phyloP scores from a whole-genome alignment of 371 early-diverging fungal species.

The Fennellomyces sp. region DNA sequence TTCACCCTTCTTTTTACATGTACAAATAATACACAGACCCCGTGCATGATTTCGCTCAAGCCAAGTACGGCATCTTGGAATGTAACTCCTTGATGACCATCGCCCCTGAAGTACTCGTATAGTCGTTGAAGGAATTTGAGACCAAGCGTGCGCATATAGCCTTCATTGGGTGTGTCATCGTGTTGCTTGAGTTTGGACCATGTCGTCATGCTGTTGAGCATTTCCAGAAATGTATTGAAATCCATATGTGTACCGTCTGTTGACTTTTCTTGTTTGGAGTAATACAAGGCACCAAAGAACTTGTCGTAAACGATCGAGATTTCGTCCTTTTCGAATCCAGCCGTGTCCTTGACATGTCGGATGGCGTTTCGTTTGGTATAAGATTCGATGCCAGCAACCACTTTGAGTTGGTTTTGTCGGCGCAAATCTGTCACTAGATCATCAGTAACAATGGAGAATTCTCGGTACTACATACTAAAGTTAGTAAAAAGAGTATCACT shows the following conservation, averaged over 20 bases:
- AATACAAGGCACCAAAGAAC: slow-evolving; percentile 84
- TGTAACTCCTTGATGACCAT: slow-evolving; percentile 59
- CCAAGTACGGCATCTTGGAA: slow-evolving; percentile 81
- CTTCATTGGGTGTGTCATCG: slow-evolving; percentile 15
- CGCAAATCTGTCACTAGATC: slow-evolving; percentile 83
- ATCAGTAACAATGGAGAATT: slow-evolving; percentile 85
- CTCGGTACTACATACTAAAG: slow-evolving; percentile 63
- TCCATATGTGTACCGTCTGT: slow-evolving; percentile 47
- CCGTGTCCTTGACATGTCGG: slow-evolving; percentile 75
- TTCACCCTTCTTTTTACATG: not conserved
- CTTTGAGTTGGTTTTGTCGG: slow-evolving; percentile 88
- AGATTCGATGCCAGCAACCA: slow-evolving; percentile 93
- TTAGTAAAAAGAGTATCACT: not conserved
- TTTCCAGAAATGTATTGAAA: slow-evolving; percentile 54
- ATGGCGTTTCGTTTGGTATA: slow-evolving; percentile 91
- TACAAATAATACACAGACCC: slow-evolving; percentile 26
- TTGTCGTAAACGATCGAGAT: slow-evolving; percentile 87
- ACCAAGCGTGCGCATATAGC: slow-evolving; percentile 15
- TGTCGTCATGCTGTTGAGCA: slow-evolving; percentile 30
- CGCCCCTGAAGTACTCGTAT: slow-evolving; percentile 57
- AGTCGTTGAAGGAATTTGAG: slow-evolving; percentile 46
- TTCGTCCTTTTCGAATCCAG: slow-evolving; percentile 84
- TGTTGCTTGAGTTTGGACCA: slow-evolving; percentile 24
- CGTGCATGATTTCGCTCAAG: slow-evolving; percentile 77
- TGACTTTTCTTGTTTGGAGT: slow-evolving; percentile 54